Base-by-base conservation (phyloP, 805 yeast genomes). In the Teunomyces kruisii region DNA sequence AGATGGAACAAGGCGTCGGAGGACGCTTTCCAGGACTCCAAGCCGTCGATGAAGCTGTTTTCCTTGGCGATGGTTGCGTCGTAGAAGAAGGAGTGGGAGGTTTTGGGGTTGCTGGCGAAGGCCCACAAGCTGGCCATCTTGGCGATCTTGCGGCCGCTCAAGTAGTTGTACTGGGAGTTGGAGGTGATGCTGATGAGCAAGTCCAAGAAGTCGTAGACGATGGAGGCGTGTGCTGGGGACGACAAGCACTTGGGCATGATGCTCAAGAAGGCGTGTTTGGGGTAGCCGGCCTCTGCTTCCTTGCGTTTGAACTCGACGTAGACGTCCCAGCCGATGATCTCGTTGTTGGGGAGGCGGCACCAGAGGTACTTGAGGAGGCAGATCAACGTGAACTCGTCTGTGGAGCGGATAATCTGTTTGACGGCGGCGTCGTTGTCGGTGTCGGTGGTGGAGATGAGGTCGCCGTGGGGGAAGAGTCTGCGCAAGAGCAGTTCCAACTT, bases 81-180 rank as follows among this genome's bases (percentile, higher is more conserved):
- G 45, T 57, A 69, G 38, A 70, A 70, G 9, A 72, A 56, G 32
- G 66, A 62, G 48, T 53, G 62, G 42, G 53, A 53, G 38, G 51
- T 57, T 37, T 53, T 56, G 22, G 62, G 54, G 10, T 61, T 59
- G 1, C 76, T 73, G 40, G 81, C 78, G 56, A 90, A 90, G 0
- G 96, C 97, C 96, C 96, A 90, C 17, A 88, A 67, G 6, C 92
- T 91, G 32, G 92, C 84, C 81, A 90, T 77, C 52, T 86, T 83
- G 9, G 94, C 75, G 13, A 90, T 76, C 58, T 88, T 88, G 39
- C 90, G 75, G 0, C 94, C 95, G 56, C 87, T 81, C 73, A 90
- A 68, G 56, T 85, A 81, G 57, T 89, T 88, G 33, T 81, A 79
- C 54, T 82, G 85, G 3, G 95, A 81, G 64, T 88, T 86, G 8